These are phyloP conservation scores for Pestalotiopsis sp. DNA, from an alignment of 2,329 filamentous ascomycete genomes.

Conservation along the genomic window DNA sequence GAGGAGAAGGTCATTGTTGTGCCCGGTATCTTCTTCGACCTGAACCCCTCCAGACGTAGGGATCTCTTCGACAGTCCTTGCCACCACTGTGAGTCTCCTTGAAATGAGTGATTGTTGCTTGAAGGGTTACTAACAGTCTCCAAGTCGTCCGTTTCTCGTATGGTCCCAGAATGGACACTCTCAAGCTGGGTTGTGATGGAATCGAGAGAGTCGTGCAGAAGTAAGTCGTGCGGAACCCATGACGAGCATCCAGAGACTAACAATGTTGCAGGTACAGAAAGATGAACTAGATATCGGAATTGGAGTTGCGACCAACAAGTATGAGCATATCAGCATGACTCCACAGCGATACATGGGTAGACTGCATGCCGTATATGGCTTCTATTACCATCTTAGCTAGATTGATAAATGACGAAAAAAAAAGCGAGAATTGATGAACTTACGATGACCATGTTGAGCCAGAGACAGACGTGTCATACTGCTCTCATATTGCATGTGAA, in stretches of 20 bases:
- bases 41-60: slow-evolving; percentile 86
- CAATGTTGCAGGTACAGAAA: not conserved
- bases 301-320: not conserved
- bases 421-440: not conserved
- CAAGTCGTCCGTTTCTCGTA: slow-evolving; percentile 79
- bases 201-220: slow-evolving; percentile 82
- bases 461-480: not conserved
- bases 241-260: not conserved
- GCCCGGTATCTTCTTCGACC: slow-evolving; percentile 95
- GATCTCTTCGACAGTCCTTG: slow-evolving; percentile 95
- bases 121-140: slow-evolving; percentile 15
- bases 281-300: not conserved
- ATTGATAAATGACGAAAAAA: not conserved
- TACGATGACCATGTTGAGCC: not conserved
- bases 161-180: slow-evolving; percentile 77
- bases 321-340: not conserved
- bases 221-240: slow-evolving; percentile 37
- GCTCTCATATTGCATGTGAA: not conserved
- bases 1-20: slow-evolving; percentile 96
- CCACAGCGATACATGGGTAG: not conserved
- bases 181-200: slow-evolving; percentile 79
- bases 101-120: too few relatives aligned
- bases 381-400: not conserved
- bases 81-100: slow-evolving; percentile 65
- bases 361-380: not conserved